phyloP scores from a whole-genome alignment of 2,329 filamentous ascomycete species.

The Trichoderma pleuroti region DNA sequence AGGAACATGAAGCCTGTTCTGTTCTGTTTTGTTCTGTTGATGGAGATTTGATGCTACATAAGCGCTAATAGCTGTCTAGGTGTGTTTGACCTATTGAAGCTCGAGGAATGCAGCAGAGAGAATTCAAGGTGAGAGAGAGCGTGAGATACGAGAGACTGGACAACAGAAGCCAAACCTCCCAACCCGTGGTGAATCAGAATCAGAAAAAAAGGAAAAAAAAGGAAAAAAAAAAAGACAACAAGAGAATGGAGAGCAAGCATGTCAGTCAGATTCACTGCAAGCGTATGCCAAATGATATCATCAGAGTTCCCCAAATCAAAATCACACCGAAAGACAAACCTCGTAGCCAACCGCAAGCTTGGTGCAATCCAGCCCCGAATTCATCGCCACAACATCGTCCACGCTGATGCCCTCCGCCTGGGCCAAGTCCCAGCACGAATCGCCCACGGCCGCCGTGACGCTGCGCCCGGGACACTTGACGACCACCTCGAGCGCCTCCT shows the following conservation, averaged over 20 bases:
- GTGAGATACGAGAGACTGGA: background rate
- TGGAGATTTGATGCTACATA: background rate
- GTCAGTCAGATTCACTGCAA: background rate
- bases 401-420: conserved; percentile 41
- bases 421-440: conserved; percentile 54
- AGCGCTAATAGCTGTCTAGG: background rate
- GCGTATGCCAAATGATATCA: background rate
- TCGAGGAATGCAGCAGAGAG: background rate
- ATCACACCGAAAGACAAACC: conserved; percentile 43
- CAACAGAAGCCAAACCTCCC: background rate
- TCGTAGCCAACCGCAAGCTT: conserved; percentile 39
- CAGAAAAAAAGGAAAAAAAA: no score
- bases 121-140: background rate
- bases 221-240: background rate
- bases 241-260: background rate
- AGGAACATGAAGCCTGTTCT: background rate
- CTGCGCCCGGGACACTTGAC: conserved; percentile 31
- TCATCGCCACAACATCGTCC: conserved; percentile 44
- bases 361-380: conserved; percentile 47
- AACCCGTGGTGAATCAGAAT: background rate
- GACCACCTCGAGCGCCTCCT: conserved; percentile 9
- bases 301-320: background rate
- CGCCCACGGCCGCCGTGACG: conserved; percentile 43
- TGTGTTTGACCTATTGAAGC: background rate
- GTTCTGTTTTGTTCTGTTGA: background rate